Percentiles rank a stretch among this genome's conserved stretches.
Conservation (phyloP, 1,284 basidiomycete species). For the Sporisorium scitamineum region DNA sequence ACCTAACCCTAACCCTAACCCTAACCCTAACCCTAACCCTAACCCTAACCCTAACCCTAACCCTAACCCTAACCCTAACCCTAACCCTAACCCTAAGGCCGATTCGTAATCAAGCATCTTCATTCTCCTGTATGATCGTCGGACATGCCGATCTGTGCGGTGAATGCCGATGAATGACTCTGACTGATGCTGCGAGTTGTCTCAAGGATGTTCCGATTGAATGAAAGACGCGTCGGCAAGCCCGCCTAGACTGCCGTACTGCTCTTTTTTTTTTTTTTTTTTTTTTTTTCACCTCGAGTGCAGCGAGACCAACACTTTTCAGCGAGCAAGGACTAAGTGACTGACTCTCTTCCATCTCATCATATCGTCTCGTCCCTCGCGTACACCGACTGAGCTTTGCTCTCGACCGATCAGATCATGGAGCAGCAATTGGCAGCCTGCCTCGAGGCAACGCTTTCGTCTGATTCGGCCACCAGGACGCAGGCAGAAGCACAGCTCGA, state of each 20-base stretch:
- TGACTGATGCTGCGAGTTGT: too few relatives aligned
- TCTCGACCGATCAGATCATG: constrained; percentile 15
- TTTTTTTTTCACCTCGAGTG: too few relatives aligned
- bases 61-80: constrained; percentile 29
- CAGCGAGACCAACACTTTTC: constrained; percentile 9
- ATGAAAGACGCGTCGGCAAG: constrained; percentile 5
- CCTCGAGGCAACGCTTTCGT: constrained; percentile 52
- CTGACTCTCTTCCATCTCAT: neutral
- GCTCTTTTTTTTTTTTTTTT: neutral
- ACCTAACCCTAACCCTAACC: constrained; percentile 41
- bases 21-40: constrained; percentile 46
- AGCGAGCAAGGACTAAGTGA: neutral
- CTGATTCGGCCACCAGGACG: constrained; percentile 32
- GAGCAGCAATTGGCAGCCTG: constrained; percentile 47
- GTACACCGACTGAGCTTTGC: neutral
- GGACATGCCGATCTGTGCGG: neutral
- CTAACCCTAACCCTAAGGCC: constrained; percentile 23
- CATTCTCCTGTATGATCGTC: neutral
- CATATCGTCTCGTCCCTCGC: neutral
- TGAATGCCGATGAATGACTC: neutral
- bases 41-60: constrained; percentile 42
- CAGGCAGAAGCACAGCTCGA: constrained; percentile 51
- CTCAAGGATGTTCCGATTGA: neutral
- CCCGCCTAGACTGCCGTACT: neutral
- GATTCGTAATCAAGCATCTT: neutral